Conservation (phyloP, 305 asterid genomes). For the Fraxinus ornus region DNA sequence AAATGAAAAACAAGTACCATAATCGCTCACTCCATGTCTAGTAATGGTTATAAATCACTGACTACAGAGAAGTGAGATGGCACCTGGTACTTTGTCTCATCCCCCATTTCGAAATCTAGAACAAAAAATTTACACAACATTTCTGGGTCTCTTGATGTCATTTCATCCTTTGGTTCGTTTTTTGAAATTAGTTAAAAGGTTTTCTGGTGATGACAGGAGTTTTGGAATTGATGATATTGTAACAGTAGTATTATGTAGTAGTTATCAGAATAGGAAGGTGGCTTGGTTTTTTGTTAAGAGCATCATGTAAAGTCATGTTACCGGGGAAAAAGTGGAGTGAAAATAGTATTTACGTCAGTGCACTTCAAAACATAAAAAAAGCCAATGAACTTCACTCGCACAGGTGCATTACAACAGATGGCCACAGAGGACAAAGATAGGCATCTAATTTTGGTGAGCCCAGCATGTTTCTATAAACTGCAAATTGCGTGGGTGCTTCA, state of each 20-base stretch:
- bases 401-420: background rate
- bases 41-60: background rate
- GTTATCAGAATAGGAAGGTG: background rate
- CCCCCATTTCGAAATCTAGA: background rate
- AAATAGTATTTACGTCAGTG: background rate
- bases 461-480: background rate
- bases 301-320: background rate
- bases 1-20: background rate
- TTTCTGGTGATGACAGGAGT: background rate
- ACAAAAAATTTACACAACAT: background rate
- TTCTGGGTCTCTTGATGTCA: background rate
- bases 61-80: background rate
- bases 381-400: background rate
- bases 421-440: background rate
- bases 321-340: background rate
- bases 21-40: background rate
- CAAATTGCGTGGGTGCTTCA: background rate
- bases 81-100: background rate
- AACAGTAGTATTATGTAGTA: background rate
- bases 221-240: background rate
- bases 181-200: background rate
- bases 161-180: background rate
- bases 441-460: background rate
- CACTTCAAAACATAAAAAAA: background rate
- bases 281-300: background rate